Evolutionary conservation across 129 eudicot species (phyloP), one percentile per base, ranked within the genome.

Genomic region (Flaveria brownii): DNA sequence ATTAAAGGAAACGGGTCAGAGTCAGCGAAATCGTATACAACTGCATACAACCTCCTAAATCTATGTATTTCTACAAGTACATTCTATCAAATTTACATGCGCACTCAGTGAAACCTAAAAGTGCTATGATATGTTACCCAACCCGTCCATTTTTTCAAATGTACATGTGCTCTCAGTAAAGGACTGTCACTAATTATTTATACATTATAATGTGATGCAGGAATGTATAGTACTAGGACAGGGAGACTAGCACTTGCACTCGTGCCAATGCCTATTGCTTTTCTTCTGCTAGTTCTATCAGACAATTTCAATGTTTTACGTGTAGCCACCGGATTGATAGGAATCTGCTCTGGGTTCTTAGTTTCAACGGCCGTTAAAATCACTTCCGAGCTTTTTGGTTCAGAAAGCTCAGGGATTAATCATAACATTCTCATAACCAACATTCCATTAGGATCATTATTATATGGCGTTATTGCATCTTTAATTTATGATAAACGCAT

Each of bases 401-500:
- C 96, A 5, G 57, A 82, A 70, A 87, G 90, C 70, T 86, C 86
- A 0, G 90, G 96, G 55, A 82, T 90, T 66, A 90, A 90, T 70
- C 96, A 90, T 80, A 90, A 87, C 71, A 84, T 90, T 64, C 77
- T 90, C 71, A 90, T 90, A 64, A 90, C 96, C 62, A 90, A 90
- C 80, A 87, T 87, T 66, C 96, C 96, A 0, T 60, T 90, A 15
- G 96, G 96, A 43, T 90, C 96, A 9, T 82, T 90, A 20, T 59
- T 87, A 54, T 90, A 85, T 70, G 90, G 96, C 16, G 67, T 82
- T 64, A 69, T 80, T 64, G 96, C 92, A 22, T 90, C 92, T 39
- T 4, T 78, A 22, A 81, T 87, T 1, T 90, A 90, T n/a, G 92
- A 85, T 59, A 61, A 80, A 13, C 73, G 84, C 63, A 75, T 86